phyloP scores from a whole-genome alignment of 495 filamentous ascomycete genomes.

The Peziza echinospora region DNA sequence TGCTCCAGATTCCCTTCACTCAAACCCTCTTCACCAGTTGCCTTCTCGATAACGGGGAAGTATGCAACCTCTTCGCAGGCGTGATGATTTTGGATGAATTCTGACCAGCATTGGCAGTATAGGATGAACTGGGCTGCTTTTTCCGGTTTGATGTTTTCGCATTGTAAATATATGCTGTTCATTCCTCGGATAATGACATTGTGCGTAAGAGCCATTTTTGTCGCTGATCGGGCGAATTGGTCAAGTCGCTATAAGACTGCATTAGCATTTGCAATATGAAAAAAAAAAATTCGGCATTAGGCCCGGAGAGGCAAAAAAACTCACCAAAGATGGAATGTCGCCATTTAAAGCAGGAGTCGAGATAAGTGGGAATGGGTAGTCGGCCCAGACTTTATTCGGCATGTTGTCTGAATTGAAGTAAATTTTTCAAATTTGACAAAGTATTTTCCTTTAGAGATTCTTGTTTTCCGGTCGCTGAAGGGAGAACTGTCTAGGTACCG shows the following conservation, averaged over 20 bases:
- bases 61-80: slow-evolving; percentile 21
- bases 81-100: slow-evolving; percentile 22
- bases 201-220: slow-evolving; percentile 17
- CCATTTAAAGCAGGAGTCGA: slow-evolving; percentile 13
- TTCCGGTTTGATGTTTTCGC: slow-evolving; percentile 11
- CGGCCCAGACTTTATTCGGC: slow-evolving; percentile 11
- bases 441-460: no score
- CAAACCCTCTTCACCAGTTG: slow-evolving; percentile 12
- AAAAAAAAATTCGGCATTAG: not conserved
- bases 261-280: no score
- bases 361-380: slow-evolving; percentile 17
- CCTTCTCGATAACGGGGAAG: slow-evolving; percentile 20
- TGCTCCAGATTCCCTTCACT: slow-evolving; percentile 15
- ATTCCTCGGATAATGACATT: slow-evolving; percentile 18
- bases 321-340: slow-evolving; percentile 7
- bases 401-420: no score
- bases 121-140: slow-evolving; percentile 17
- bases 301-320: slow-evolving; percentile 4
- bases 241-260: slow-evolving; percentile 8
- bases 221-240: slow-evolving; percentile 15
- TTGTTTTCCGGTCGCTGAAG: no score
- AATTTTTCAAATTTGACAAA: no score
- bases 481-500: no score
- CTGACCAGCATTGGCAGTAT: slow-evolving; percentile 22
- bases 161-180: slow-evolving; percentile 20